These are phyloP conservation scores for Saturnispora ahearnii DNA, from an alignment of 805 yeast genomes.

Conservation along the genomic window DNA sequence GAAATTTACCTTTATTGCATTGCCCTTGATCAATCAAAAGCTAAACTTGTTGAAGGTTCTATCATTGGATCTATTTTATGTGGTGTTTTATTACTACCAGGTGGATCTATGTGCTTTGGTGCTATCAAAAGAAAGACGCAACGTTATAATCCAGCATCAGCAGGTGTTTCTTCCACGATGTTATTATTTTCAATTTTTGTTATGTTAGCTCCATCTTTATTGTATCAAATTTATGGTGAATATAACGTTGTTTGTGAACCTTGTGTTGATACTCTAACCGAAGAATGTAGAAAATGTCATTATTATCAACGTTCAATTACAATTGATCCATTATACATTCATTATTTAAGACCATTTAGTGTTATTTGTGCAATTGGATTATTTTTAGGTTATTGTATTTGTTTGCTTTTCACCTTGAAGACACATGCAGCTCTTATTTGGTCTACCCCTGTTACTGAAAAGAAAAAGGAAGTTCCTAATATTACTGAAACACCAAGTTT, in stretches of 20 bases:
- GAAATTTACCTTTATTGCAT: slow-evolving; percentile 90
- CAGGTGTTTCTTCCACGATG: slow-evolving; percentile 97
- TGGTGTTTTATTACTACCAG: slow-evolving; percentile 86
- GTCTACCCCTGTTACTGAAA: slow-evolving; percentile 55
- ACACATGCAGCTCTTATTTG: slow-evolving; percentile 96
- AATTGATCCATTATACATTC: slow-evolving; percentile 54
- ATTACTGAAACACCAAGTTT: slow-evolving; percentile 18
- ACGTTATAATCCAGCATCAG: slow-evolving; percentile 89
- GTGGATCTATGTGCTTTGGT: slow-evolving; percentile 96
- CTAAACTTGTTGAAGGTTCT: slow-evolving; percentile 88
- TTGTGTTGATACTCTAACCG: slow-evolving; percentile 29
- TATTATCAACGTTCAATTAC: slow-evolving; percentile 70
- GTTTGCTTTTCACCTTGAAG: slow-evolving; percentile 84
- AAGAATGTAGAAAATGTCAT: slow-evolving; percentile 60
- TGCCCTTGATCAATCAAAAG: slow-evolving; percentile 78
- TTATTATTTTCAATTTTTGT: slow-evolving; percentile 81
- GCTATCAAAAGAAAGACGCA: slow-evolving; percentile 89
- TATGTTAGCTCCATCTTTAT: slow-evolving; percentile 85
- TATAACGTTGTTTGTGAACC: slow-evolving; percentile 66
- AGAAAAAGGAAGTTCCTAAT: slow-evolving; percentile 14
- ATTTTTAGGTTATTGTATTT: slow-evolving; percentile 78
- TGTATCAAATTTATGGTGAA: slow-evolving; percentile 84
- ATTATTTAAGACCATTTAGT: slow-evolving; percentile 75
- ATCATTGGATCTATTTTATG: slow-evolving; percentile 90
- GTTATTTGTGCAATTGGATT: slow-evolving; percentile 70